Evolutionary conservation across 2,329 filamentous ascomycete species (phyloP), one percentile per base, ranked within the genome.

Genomic region (Colletotrichum lentis): DNA sequence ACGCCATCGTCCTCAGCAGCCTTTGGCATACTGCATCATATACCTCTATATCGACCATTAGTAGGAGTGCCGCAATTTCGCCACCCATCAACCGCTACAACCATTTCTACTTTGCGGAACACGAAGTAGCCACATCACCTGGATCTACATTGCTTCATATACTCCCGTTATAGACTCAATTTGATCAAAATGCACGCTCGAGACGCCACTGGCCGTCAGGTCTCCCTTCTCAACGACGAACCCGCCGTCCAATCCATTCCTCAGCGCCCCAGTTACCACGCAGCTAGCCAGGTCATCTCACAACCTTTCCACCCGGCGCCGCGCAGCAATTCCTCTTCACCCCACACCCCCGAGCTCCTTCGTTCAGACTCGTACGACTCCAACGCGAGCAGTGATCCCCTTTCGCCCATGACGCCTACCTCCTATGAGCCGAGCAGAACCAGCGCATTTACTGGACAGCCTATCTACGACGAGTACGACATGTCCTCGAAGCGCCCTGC

Each of bases 341-440:
- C 84, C 56, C 81, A 82, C 71, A 86, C 85, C 0, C 87, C 87
- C 37, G 84, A 85, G 72, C 82, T 90, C n/a, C 77, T 85, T 57
- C 85, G 87, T 50, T 87, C 86, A 60, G 80, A 88, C 72, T 89
- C 87, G 0, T 89, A 86, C 75, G 87, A 89, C 74, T 89, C 87
- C 12, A 84, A 86, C 69, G 81, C 81, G 71, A 86, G 84, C 67
- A 75, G 73, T 75, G 86, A 86, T 63, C 82, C 85, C 37, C 73
- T 81, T 22, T 86, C 86, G 1, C 87, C 87, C 27, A 72, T 87
- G 67, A 89, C 87, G 0, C 87, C 87, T 1, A 81, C 80, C 37
- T 79, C 82, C 35, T 82, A 79, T 67, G 77, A 83, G 46, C 83
- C 81, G 71, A 73, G 77, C 37, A 77, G 79, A 70, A 73, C 74